Base-by-base conservation (phyloP, 495 filamentous ascomycete genomes). In the Lineolata rhizophorae region DNA sequence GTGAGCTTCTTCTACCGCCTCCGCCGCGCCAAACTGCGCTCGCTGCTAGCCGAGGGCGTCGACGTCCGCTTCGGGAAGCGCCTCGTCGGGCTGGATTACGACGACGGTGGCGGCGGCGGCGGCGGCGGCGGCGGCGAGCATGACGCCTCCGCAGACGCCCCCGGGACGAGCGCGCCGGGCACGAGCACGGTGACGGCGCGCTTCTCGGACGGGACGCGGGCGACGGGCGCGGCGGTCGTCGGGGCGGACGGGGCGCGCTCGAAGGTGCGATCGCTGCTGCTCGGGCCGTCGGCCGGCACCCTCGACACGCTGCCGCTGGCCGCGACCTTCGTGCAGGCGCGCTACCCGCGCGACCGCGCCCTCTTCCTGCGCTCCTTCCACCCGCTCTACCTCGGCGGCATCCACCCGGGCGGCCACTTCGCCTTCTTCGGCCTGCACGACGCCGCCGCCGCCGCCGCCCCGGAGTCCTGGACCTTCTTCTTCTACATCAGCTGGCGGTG, bases 211-310 rank as follows among this genome's bases (percentile, higher is more conserved):
- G 54, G 52, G n/a, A 54, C 49, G 5, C 27, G 33, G 1, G 50
- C 38, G 4, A 46, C 18, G 1, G 59, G 53, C 1, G 46, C 38
- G 5, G 26, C 58, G 1, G 39, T 61, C 1, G 43, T 61, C 21
- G 58, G 58, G 2, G 51, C 53, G 4, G 58, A 61, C 18, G 57
- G 58, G 3, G 47, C 57, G 0, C 51, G 50, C 18, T 60, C 56
- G n/a, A 31, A 30, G 12, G 51, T 50, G 4, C 46, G 59, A n/a
- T 16, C 44, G 2, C 46, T 36, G 15, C 44, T 61, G 5, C 45
- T 60, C n/a, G 48, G 49, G 0, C 39, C 45, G 3, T 18, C 46
- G 15, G 35, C 37, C 12, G 49, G 31, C 4, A 42, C 33, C 2
- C 32, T 54, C 16, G 35, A 48, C 14, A 32, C 31, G 10, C 34